Percentiles rank a stretch among this genome's conserved stretches.
phyloP scores from a whole-genome alignment of 352 stramenopile genomes.

The Nothophytophthora sp. region DNA sequence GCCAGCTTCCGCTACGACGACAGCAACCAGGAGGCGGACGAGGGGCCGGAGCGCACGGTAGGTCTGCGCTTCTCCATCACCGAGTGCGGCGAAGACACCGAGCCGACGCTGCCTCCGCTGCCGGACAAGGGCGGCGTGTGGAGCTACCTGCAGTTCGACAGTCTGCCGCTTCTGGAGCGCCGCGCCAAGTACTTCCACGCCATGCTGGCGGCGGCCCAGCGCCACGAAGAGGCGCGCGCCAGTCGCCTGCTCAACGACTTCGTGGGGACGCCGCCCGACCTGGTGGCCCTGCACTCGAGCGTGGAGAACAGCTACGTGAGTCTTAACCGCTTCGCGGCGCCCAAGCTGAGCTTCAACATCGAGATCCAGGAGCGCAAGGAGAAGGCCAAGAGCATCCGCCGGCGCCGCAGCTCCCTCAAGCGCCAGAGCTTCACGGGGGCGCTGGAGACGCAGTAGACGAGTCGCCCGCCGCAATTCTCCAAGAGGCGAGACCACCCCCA shows the following conservation, averaged over 20 bases:
- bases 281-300: conserved; percentile 54
- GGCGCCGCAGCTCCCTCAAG: conserved; percentile 46
- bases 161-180: conserved; percentile 56
- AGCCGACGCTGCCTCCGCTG: conserved; percentile 45
- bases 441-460: conserved; percentile 17
- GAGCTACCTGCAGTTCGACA: conserved; percentile 74
- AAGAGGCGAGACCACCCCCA: conserved; percentile 20
- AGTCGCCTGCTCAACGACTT: conserved; percentile 75
- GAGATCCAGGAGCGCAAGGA: conserved; percentile 78
- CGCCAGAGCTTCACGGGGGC: conserved; percentile 38
- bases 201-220: conserved; percentile 61
- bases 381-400: conserved; percentile 66
- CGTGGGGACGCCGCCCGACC: conserved; percentile 61
- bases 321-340: conserved; percentile 72
- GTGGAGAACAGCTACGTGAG: conserved; percentile 77
- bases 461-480: conserved; percentile 21
- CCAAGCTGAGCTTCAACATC: conserved; percentile 64
- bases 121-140: conserved; percentile 73
- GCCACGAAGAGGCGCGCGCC: conserved; percentile 37
- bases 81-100: conserved; percentile 15
- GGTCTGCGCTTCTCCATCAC: conserved; percentile 21
- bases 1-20: conserved; percentile 29
- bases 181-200: conserved; percentile 66
- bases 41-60: conserved; percentile 10
- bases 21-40: conserved; percentile 14